These are phyloP conservation scores for Entomortierella beljakovae DNA, from an alignment of 192 early-diverging fungal genomes.

Conservation along the genomic window DNA sequence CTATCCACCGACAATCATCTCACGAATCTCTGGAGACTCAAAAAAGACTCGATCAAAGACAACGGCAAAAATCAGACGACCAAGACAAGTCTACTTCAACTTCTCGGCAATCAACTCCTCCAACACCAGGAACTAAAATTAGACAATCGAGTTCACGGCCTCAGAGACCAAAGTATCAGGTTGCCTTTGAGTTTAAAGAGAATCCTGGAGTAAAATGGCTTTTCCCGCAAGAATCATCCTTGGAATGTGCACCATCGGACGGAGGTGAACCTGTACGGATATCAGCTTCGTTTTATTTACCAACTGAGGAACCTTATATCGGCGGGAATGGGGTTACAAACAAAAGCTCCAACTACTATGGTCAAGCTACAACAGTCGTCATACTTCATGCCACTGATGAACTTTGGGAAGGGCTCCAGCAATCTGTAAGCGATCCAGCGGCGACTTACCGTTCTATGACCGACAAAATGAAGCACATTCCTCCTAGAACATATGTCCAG, in stretches of 20 bases:
- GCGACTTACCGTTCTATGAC: slow-evolving; percentile 39
- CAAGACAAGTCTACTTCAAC: not conserved
- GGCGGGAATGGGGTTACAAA: not conserved
- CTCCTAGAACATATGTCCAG: slow-evolving; percentile 26
- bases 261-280: slow-evolving; percentile 20
- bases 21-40: too few relatives aligned
- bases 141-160: not conserved
- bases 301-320: slow-evolving; percentile 14
- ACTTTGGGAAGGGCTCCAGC: slow-evolving; percentile 33
- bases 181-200: slow-evolving; percentile 47
- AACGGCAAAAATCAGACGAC: not conserved
- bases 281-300: slow-evolving; percentile 38
- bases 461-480: slow-evolving; percentile 45
- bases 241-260: slow-evolving; percentile 21
- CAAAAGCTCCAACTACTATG: not conserved
- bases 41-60: not conserved
- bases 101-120: not conserved
- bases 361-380: slow-evolving; percentile 45
- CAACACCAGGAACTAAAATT: slow-evolving; percentile 1
- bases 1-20: too few relatives aligned
- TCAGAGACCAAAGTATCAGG: slow-evolving; percentile 25
- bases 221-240: slow-evolving; percentile 34
- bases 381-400: slow-evolving; percentile 37
- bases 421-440: slow-evolving; percentile 25
- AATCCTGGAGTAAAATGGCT: slow-evolving; percentile 41